Evolutionary conservation across 768 basidiomycete species (phyloP), one percentile per base, ranked within the genome.

Genomic region (Mycena amicta): DNA sequence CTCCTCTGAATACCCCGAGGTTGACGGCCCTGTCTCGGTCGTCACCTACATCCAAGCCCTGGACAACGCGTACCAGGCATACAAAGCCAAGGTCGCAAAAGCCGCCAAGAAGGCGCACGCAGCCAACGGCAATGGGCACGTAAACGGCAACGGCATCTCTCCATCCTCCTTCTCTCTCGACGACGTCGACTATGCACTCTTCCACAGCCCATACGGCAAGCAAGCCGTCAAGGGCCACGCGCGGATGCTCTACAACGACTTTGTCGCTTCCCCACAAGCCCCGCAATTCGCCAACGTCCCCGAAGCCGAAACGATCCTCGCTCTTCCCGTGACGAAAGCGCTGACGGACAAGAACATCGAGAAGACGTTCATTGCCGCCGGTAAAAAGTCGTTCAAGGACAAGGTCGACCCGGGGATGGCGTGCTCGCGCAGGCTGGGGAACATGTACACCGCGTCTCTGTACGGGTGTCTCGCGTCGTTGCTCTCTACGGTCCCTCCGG

Each of bases 161-260:
- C 69, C 70, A 33, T 65, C 77, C 2, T 67, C 78, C 29, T 92
- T 94, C 77, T 89, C 90, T 6, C 82, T 93, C 46, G 87, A 89
- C 52, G 83, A 87, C 65, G 83, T 97, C 68, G 96, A 98, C 77
- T 98, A 93, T 72, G 83, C 90, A 63, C 86, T 95, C 67, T 95
- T 98, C 87, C 97, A 99, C 81, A 90, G 89, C 58, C 97, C 97
- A 0, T 99, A 98, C 75, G 96, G 97, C 78, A 99, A 99, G 79
- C 92, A 97, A 72, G 95, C 97, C 53, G 91, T 97, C 74, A 99
- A 98, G 78, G 95, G 93, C 43, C 89, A 96, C 72, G 96, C 92
- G 33, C 92, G 97, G 56, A 79, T 98, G 71, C 79, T 88, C 68
- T 95, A 84, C 80, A 92, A 95, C 74, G 97, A 99, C 78, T 99